Evolutionary conservation across 805 yeast species (phyloP).

Genomic region (Saccharomycopsis selenospora): DNA sequence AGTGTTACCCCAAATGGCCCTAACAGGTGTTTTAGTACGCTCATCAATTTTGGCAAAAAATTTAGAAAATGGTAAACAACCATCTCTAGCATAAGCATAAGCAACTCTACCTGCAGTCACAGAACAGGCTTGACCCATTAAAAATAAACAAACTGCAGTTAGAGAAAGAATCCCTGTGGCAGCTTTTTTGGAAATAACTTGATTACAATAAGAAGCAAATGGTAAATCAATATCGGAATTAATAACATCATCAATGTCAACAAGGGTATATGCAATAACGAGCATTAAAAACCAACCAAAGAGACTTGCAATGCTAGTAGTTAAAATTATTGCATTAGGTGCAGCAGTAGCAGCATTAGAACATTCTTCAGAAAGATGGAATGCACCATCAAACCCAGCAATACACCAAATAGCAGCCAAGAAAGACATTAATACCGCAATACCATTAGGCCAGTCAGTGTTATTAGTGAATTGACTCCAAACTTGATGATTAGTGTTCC

Average conservation of each 20-base stretch:
- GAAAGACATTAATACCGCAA: slow-evolving; percentile 44
- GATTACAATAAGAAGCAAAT: slow-evolving; percentile 56
- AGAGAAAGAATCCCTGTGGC: slow-evolving; percentile 56
- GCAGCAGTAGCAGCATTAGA: slow-evolving; percentile 53
- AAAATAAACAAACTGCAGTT: slow-evolving; percentile 51
- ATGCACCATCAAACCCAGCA: slow-evolving; percentile 65
- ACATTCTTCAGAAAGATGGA: slow-evolving; percentile 69
- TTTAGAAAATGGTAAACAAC: slow-evolving; percentile 57
- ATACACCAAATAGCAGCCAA: slow-evolving; percentile 72
- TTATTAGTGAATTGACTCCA: slow-evolving; percentile 27
- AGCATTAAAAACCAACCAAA: slow-evolving; percentile 54
- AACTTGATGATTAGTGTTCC: slow-evolving; percentile 1
- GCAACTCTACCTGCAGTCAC: slow-evolving; percentile 60
- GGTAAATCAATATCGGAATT: slow-evolving; percentile 48
- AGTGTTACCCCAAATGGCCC: slow-evolving; percentile 46
- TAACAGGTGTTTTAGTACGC: slow-evolving; percentile 50
- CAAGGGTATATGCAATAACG: slow-evolving; percentile 46
- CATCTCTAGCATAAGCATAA: slow-evolving; percentile 73
- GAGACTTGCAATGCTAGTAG: slow-evolving; percentile 48
- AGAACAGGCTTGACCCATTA: slow-evolving; percentile 57
- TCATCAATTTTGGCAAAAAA: slow-evolving; percentile 51
- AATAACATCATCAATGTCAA: slow-evolving; percentile 37
- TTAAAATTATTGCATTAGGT: slow-evolving; percentile 56
- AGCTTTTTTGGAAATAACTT: slow-evolving; percentile 57
- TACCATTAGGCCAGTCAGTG: slow-evolving; percentile 53